A percentile compares a stretch with the other conserved stretches of the same genome.
Conservation (phyloP, 257 asterid species). For the Vinca minor region DNA sequence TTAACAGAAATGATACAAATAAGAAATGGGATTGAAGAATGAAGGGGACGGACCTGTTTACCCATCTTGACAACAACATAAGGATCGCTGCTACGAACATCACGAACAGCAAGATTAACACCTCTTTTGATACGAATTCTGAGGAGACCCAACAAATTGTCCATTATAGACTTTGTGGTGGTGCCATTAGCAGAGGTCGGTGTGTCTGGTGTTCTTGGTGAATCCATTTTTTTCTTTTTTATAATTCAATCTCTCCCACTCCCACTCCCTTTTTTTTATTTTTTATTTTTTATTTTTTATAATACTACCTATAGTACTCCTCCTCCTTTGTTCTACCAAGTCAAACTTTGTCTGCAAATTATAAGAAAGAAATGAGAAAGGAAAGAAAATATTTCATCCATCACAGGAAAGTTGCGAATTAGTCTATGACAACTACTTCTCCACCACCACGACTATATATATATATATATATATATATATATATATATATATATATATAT, state of each 20-base stretch:
- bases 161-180: slow-evolving; percentile 26
- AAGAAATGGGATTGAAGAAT: background rate
- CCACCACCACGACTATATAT: too few relatives aligned
- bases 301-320: background rate
- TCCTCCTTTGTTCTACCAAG: background rate
- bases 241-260: background rate
- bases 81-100: slow-evolving; percentile 70
- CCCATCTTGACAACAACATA: slow-evolving; percentile 38
- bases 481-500: too few relatives aligned
- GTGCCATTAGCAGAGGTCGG: background rate
- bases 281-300: too few relatives aligned
- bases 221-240: slow-evolving; percentile 26
- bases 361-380: too few relatives aligned
- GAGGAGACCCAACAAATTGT: slow-evolving; percentile 60
- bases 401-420: too few relatives aligned
- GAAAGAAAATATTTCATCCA: too few relatives aligned
- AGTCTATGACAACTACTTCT: too few relatives aligned
- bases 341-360: slow-evolving; percentile 2
- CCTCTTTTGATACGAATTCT: slow-evolving; percentile 62
- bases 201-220: slow-evolving; percentile 12
- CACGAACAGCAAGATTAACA: slow-evolving; percentile 80
- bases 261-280: too few relatives aligned
- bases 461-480: too few relatives aligned
- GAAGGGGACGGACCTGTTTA: slow-evolving; percentile 21
- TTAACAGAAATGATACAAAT: background rate